phyloP scores from a whole-genome alignment of 2,329 filamentous ascomycete species.

The Nothopassalora personata region DNA sequence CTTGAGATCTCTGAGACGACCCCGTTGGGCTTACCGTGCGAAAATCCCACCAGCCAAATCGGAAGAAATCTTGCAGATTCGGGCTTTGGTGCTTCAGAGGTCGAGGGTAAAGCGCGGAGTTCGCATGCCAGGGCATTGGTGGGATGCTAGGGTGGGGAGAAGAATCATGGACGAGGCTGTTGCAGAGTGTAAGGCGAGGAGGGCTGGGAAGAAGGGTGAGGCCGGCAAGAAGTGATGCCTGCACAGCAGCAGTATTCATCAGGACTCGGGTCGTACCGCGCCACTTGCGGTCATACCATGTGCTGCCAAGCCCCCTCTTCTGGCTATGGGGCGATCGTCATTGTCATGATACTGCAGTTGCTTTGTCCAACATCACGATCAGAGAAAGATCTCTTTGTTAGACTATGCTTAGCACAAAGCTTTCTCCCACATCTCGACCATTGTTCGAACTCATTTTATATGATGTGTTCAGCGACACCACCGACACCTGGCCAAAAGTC shows the following conservation, averaged over 20 bases:
- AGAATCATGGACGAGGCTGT: not conserved
- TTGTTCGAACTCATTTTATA: not conserved
- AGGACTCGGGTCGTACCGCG: no score
- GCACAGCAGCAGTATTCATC: no score
- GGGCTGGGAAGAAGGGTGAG: conserved; percentile 12
- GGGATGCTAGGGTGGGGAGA: not conserved
- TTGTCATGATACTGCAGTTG: no score
- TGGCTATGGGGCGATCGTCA: no score
- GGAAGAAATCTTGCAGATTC: not conserved
- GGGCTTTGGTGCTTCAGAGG: not conserved
- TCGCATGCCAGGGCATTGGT: not conserved
- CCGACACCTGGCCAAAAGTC: not conserved
- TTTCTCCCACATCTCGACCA: not conserved
- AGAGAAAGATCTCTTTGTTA: not conserved
- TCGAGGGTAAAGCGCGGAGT: not conserved
- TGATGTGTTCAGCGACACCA: not conserved
- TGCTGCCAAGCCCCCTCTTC: no score
- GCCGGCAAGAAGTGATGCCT: not conserved
- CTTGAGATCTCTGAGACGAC: not conserved
- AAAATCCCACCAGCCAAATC: not conserved
- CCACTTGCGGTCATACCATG: no score
- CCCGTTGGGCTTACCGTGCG: not conserved
- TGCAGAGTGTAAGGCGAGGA: not conserved
- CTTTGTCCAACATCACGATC: no score
- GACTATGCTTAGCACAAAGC: not conserved